phyloP scores from a whole-genome alignment of 169 alveolate species.

The Plasmodium yoelii region DNA sequence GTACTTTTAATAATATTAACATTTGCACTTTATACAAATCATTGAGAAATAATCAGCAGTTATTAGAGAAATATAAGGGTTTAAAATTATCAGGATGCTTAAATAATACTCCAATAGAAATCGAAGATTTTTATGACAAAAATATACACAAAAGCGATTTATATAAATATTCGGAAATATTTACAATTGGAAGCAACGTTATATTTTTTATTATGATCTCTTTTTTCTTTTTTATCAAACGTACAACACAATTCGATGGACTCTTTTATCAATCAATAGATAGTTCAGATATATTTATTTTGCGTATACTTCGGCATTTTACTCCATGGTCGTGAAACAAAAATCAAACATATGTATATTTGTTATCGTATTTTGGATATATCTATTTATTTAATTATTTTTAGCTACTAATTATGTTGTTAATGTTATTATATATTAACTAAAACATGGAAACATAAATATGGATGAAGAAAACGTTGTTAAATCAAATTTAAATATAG shows the following conservation, averaged over 20 bases:
- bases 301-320: conserved; percentile 48
- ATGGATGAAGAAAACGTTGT: too few relatives aligned
- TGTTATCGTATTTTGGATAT: neutral
- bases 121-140: conserved; percentile 58
- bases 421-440: neutral
- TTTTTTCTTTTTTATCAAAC: conserved; percentile 51
- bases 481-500: too few relatives aligned
- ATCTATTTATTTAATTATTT: neutral
- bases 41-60: conserved; percentile 24
- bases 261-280: conserved; percentile 60
- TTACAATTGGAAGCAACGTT: conserved; percentile 69
- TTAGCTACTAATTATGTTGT: neutral
- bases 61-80: conserved; percentile 5
- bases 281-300: conserved; percentile 45
- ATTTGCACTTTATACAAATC: conserved; percentile 45
- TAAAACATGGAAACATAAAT: too few relatives aligned
- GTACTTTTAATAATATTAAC: conserved; percentile 57
- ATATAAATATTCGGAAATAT: conserved; percentile 58
- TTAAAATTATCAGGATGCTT: conserved; percentile 44
- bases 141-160: conserved; percentile 60
- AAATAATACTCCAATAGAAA: conserved; percentile 22
- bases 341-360: neutral
- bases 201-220: conserved; percentile 46
- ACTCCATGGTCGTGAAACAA: conserved; percentile 51
- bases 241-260: conserved; percentile 75